Base-by-base conservation (phyloP, 495 filamentous ascomycete species). In the Aspergillus bertholletiae region DNA sequence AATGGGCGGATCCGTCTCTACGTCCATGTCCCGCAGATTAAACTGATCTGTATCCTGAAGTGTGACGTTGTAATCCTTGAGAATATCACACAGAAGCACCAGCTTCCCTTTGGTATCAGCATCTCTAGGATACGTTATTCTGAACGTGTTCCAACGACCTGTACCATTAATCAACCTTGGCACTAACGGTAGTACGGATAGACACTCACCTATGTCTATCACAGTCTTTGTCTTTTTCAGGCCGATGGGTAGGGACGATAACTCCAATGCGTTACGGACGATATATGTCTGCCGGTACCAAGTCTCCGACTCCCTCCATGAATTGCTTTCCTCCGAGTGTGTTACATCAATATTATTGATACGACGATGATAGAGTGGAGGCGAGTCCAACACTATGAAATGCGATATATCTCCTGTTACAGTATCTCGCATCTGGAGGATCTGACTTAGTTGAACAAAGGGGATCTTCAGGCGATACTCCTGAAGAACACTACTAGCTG, bases 231-330 rank as follows among this genome's bases (percentile, higher is more conserved):
- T 55, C 40, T 82, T 85, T 5, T 74, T 81, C 12, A 92, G 68
- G 7, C 78, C 80, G 0, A 90, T 70, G 0, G 79, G 68, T 1
- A 82, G 62, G n/a, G 49, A 46, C 2, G 49, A 46, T 26, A 63
- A 54, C 24, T 55, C 60, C 23, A 62, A 45, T 0, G 72, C 68
- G 52, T 81, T 67, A 47, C 79, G 76, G 3, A 80, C 74, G 41
- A 97, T 81, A 30, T 88, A 77, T 0, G 89, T 90, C 49, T 88
- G 86, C 13, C 94, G 79, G 37, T 77, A 82, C 92, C 92, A 97
- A 8, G 80, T 69, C 57, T 92, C 84, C 21, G 71, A 70, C 13
- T 87, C 83, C 27, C 64, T 75, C 92, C 92, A 97, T 32, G 26
- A 68, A 13, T 49, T 69, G 39, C 39, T 43, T 0, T 64, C 54